phyloP scores from a whole-genome alignment of 176 grass and related monocot genomes.

The Tuctoria greenei region DNA sequence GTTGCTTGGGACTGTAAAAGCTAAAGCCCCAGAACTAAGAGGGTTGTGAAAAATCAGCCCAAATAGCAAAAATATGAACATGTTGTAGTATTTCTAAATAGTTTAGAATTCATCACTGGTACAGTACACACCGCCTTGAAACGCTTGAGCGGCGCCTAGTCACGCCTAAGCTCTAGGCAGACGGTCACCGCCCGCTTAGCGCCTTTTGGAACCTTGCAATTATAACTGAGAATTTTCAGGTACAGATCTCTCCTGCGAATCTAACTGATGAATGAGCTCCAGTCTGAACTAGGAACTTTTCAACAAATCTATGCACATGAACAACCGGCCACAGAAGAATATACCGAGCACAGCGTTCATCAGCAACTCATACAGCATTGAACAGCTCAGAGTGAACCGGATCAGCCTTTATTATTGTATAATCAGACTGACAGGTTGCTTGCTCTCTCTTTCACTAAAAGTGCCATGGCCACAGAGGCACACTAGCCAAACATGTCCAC shows the following conservation, averaged over 20 bases:
- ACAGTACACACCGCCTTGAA: no score
- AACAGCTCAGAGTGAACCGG: background rate
- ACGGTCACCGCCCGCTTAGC: no score
- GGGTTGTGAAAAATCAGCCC: no score
- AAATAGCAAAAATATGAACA: no score
- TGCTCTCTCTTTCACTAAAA: conserved; percentile 32
- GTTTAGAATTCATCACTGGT: no score
- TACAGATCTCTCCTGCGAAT: background rate
- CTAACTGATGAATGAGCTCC: background rate
- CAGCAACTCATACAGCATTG: background rate
- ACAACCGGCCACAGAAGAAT: conserved; percentile 10
- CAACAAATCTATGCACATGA: conserved; percentile 11
- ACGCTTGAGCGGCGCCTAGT: no score
- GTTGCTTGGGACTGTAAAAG: no score
- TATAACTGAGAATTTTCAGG: background rate
- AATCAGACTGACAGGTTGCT: conserved; percentile 38
- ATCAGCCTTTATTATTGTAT: conserved; percentile 42
- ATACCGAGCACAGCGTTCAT: background rate
- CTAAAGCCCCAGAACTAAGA: no score
- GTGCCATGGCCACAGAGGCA: conserved; percentile 18
- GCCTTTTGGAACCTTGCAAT: no score
- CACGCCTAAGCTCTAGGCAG: no score
- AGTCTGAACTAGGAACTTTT: background rate
- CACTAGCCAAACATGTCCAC: conserved; percentile 31
- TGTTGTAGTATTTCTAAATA: no score